Base-by-base conservation (phyloP, 495 filamentous ascomycete genomes). In the Rusavskia elegans region DNA sequence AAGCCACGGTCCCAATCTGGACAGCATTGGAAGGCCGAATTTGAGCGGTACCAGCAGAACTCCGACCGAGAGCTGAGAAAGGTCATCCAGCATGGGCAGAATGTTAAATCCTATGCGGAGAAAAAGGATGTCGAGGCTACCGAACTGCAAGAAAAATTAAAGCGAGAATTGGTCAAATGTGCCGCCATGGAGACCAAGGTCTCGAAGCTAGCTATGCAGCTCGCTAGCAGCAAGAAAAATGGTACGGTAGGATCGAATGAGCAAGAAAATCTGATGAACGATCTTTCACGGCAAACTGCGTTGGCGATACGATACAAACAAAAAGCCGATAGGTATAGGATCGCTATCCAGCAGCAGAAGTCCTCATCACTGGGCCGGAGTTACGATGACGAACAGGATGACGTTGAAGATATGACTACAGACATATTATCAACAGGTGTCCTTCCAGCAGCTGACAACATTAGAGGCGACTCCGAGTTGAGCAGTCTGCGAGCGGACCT, bases 21-120 rank as follows among this genome's bases (percentile, higher is more conserved):
- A 2, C 82, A 82, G 62, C 95, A 90, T 65, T 98, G 92, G 92
- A 97, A 97, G 63, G 75, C 79, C 10, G 81, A 94, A 63, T 94
- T 85, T 59, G 83, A 93, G 53, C 78, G 74, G 52, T 89, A 96
- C 61, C 81, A 90, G 45, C 72, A 75, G 32, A 82, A 84, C 42
- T 90, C 88, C n/a, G 77, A 82, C 60, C 68, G 72, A 11, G 85
- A 89, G 61, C 84, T 90, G 64, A 81, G 82, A 61, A 84, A 77
- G 53, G 75, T 92, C 52, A 74, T 87, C 42, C 83, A 82, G 58
- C 86, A 88, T 66, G 85, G 85, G 63, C 81, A 84, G 21, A 72
- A 85, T 48, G 88, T 89, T 10, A 95, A 89, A 64, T 84, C 80
- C 45, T 97, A 85, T 62, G 92, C 92, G 35, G 84, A 81, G 59